phyloP scores from a whole-genome alignment of 768 basidiomycete species.

The Termitomyces sp. region DNA sequence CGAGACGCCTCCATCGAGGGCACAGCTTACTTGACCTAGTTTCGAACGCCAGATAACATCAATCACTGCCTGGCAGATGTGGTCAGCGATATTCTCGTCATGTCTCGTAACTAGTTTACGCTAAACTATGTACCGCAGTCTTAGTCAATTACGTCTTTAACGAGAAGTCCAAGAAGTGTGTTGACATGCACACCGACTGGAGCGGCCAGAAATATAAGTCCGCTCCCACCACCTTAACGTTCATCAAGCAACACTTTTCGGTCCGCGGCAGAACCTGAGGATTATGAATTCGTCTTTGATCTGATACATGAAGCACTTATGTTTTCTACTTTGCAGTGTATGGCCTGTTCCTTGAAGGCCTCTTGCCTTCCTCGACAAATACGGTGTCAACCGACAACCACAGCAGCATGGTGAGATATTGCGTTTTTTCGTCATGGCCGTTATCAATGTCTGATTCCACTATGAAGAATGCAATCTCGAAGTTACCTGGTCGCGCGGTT shows the following conservation, averaged over 20 bases:
- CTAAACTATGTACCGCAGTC: slow-evolving; percentile 20
- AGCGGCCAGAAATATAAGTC: slow-evolving; percentile 26
- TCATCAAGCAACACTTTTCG: slow-evolving; percentile 39
- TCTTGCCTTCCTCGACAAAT: too few species aligned
- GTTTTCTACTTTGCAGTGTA: slow-evolving; percentile 27
- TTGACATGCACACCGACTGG: too few species aligned
- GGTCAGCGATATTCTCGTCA: slow-evolving; percentile 17
- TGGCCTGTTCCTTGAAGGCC: slow-evolving; percentile 42
- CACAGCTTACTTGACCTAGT: slow-evolving; percentile 43
- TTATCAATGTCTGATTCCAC: slow-evolving; percentile 38
- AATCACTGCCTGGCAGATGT: too few species aligned
- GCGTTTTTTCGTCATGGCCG: neutral
- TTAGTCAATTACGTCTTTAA: slow-evolving; percentile 25
- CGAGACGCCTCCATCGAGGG: slow-evolving; percentile 37
- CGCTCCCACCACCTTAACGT: slow-evolving; percentile 31
- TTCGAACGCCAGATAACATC: slow-evolving; percentile 36
- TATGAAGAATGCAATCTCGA: slow-evolving; percentile 36
- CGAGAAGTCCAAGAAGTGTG: slow-evolving; percentile 37
- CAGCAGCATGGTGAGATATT: slow-evolving; percentile 36
- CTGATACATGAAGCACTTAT: slow-evolving; percentile 19
- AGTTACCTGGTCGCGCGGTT: slow-evolving; percentile 42
- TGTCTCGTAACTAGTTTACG: neutral
- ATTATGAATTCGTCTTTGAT: too few species aligned
- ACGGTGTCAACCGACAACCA: slow-evolving; percentile 37
- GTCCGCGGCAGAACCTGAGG: slow-evolving; percentile 29